Percentiles rank a stretch among this genome's conserved stretches.
Conservation (phyloP, 305 asterid species). For the Fraxinus greggii region DNA sequence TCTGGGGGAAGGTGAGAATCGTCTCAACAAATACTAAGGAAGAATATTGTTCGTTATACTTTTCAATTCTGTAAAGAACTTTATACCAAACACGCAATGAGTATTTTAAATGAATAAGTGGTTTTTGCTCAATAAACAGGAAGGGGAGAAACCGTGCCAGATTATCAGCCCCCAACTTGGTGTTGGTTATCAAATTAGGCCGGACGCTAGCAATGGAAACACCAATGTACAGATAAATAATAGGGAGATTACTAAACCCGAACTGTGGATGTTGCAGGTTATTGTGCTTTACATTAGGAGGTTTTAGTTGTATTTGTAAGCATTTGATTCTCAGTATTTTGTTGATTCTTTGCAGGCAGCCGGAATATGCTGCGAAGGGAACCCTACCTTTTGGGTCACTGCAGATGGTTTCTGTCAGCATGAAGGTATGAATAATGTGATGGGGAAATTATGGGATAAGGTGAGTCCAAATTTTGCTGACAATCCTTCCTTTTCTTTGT, state of each 20-base stretch:
- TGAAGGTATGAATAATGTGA: slow-evolving; percentile 68
- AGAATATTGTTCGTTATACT: neutral
- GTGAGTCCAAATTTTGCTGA: slow-evolving; percentile 32
- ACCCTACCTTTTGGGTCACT: slow-evolving; percentile 67
- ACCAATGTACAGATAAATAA: slow-evolving; percentile 59
- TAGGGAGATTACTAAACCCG: slow-evolving; percentile 71
- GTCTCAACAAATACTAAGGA: neutral
- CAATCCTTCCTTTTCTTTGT: neutral
- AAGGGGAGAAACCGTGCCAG: slow-evolving; percentile 74
- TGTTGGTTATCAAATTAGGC: slow-evolving; percentile 46
- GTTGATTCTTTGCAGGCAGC: slow-evolving; percentile 46
- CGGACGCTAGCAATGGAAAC: slow-evolving; percentile 74
- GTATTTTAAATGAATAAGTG: slow-evolving; percentile 3
- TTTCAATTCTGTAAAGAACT: neutral
- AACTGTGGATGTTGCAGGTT: slow-evolving; percentile 66
- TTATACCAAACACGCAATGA: neutral
- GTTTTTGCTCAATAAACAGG: slow-evolving; percentile 46
- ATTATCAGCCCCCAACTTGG: slow-evolving; percentile 58
- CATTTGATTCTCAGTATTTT: slow-evolving; percentile 15
- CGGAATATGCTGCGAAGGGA: slow-evolving; percentile 63
- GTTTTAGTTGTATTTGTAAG: slow-evolving; percentile 8
- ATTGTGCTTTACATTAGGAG: slow-evolving; percentile 18
- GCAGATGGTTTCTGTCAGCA: slow-evolving; percentile 65
- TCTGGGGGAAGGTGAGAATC: slow-evolving; percentile 82
- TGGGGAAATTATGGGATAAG: slow-evolving; percentile 78